Conservation (phyloP, 2,329 filamentous ascomycete species). For the Paecilomyces dactylethromorphus region DNA sequence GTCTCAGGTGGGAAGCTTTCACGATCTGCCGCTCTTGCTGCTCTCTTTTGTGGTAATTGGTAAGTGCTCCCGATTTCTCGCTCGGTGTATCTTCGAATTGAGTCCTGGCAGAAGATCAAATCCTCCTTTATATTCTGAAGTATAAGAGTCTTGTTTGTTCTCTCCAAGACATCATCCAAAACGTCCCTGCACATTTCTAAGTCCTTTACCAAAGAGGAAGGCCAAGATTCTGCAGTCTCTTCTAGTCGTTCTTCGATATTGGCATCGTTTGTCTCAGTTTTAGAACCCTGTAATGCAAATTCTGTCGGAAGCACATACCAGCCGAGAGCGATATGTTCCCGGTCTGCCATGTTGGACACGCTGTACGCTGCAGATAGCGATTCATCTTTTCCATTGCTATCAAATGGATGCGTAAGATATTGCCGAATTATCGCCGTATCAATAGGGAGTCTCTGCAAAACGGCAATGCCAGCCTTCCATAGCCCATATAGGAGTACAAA, state of each 20-base stretch:
- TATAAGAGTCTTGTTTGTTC: background rate
- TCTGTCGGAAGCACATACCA: background rate
- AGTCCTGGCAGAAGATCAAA: background rate
- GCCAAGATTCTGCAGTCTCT: background rate
- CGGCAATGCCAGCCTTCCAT: background rate
- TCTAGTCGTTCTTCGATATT: background rate
- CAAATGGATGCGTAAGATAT: background rate
- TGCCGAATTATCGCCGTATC: background rate
- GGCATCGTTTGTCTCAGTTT: background rate
- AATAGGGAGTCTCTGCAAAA: background rate
- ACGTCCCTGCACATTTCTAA: background rate
- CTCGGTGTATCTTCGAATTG: background rate
- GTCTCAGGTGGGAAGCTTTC: background rate
- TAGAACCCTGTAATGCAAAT: background rate
- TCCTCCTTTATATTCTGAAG: background rate
- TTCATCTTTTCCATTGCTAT: background rate
- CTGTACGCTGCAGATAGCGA: background rate
- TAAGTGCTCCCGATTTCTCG: background rate
- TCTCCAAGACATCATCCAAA: background rate
- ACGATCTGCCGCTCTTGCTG: background rate
- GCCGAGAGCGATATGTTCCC: background rate
- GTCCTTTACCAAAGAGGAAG: background rate
- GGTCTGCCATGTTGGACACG: background rate
- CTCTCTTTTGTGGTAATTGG: background rate
- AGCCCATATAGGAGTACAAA: background rate